Evolutionary conservation across 352 stramenopile species (phyloP), one percentile per base, ranked within the genome.

Genomic region (Pythium myriotylum): DNA sequence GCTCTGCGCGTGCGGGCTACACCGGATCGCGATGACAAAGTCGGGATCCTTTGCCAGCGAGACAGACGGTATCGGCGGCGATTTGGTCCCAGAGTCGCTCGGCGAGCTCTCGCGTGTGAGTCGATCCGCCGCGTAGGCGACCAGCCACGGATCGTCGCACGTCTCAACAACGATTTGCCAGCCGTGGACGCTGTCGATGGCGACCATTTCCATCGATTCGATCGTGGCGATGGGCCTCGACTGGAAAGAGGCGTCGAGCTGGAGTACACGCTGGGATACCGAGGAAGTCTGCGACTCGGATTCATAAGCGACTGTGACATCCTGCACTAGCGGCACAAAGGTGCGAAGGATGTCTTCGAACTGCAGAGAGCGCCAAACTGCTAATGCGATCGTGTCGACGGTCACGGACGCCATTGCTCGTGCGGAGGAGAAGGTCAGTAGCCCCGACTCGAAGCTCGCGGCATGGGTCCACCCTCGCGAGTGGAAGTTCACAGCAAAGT

Each of bases 271-370:
- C 4, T 73, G 70, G 5, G 26, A 17, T 0, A 63, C 29, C 1
- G 56, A 70, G 2, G 81, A 47, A 4, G 67, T 76, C n/a, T 43
- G 59, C 4, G 74, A 51, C 3, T 54, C 51, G 19, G 67, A 53
- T 42, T 81, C 66, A 22, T 77, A 65, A 0, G 73, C 69, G 8
- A 73, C 45, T 14, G 66, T 71, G 1, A 73, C 80, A 23, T 89
- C 80, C 32, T 81, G 73, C 16, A 90, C 62, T 3, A 84, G 40
- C 3, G 80, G 77, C 6, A 79, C 53, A 48, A 89, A 92, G 0
- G 77, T 86, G 14, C 79, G 80, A 10, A 88, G 59, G 7, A 92
- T 72, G 59, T 90, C 80, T 37, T 92, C 83, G 4, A 60, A 56
- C 53, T 86, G 70, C 2, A 89, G 26, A 5, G 73, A 79, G 14